Conservation (phyloP, 75 land plant species). For the Cunninghamia lanceolata region DNA sequence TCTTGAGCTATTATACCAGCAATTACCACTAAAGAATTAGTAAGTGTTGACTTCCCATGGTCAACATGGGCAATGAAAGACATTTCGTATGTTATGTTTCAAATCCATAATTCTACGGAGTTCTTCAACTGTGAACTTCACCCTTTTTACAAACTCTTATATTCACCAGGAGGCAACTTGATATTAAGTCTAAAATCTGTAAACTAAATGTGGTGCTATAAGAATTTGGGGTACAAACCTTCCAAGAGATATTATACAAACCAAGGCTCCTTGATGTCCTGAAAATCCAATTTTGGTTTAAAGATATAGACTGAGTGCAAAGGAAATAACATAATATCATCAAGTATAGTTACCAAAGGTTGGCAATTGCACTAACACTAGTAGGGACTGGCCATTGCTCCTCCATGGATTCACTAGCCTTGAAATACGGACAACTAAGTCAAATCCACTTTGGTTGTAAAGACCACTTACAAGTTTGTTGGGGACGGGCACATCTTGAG, state of each 20-base stretch:
- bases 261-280: background rate
- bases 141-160: no score
- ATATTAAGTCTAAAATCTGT: no score
- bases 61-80: no score
- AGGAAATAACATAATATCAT: background rate
- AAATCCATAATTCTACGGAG: no score
- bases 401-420: background rate
- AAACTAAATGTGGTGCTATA: no score
- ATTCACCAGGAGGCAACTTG: no score
- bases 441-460: background rate
- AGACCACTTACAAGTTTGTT: constrained; percentile 3
- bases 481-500: background rate
- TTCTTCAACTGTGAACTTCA: no score
- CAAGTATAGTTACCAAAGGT: background rate
- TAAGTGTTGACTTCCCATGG: no score
- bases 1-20: no score
- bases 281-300: background rate
- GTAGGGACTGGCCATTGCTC: background rate
- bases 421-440: background rate
- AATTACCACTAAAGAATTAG: no score
- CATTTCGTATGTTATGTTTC: no score
- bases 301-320: background rate
- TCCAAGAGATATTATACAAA: background rate
- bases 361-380: background rate
- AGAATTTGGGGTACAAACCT: no score